These are phyloP conservation scores for Ogataea henricii DNA, from an alignment of 805 yeast genomes.

Conservation along the genomic window DNA sequence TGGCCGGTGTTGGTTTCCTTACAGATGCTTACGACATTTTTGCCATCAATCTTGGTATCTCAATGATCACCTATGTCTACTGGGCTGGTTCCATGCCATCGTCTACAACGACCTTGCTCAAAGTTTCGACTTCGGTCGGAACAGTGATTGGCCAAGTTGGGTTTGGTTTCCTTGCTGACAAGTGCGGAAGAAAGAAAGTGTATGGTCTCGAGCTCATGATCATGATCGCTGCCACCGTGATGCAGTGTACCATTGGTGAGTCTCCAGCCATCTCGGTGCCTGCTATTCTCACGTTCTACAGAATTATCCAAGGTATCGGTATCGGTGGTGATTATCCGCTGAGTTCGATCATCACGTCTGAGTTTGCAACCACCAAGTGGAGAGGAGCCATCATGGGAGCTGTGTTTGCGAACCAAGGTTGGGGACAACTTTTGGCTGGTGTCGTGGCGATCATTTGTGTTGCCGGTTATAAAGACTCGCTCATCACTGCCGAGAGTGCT, in stretches of 20 bases:
- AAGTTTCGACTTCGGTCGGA: conserved; percentile 91
- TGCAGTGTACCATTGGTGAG: conserved; percentile 73
- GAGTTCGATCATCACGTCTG: conserved; percentile 90
- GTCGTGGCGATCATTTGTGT: conserved; percentile 75
- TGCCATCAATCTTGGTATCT: conserved; percentile 79
- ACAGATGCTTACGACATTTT: conserved; percentile 93
- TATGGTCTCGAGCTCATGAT: conserved; percentile 86
- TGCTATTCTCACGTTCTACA: conserved; percentile 73
- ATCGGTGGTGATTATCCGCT: conserved; percentile 97
- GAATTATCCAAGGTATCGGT: conserved; percentile 93
- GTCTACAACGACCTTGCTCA: conserved; percentile 73
- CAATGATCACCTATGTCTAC: conserved; percentile 77
- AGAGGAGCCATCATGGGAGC: conserved; percentile 98
- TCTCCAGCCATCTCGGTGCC: conserved; percentile 73
- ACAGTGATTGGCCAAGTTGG: conserved; percentile 89
- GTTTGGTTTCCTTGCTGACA: conserved; percentile 82
- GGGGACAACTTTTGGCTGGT: conserved; percentile 92
- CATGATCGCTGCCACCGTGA: conserved; percentile 76
- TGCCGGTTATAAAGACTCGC: conserved; percentile 69
- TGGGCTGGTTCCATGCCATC: conserved; percentile 65
- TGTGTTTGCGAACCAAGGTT: conserved; percentile 94
- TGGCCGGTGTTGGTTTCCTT: conserved; percentile 92
- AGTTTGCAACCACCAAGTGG: conserved; percentile 92
- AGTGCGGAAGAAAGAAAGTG: conserved; percentile 80
- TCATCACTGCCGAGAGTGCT: conserved; percentile 54